Conservation (phyloP, 2,329 filamentous ascomycete genomes). For the Achaetomium macrosporum region DNA sequence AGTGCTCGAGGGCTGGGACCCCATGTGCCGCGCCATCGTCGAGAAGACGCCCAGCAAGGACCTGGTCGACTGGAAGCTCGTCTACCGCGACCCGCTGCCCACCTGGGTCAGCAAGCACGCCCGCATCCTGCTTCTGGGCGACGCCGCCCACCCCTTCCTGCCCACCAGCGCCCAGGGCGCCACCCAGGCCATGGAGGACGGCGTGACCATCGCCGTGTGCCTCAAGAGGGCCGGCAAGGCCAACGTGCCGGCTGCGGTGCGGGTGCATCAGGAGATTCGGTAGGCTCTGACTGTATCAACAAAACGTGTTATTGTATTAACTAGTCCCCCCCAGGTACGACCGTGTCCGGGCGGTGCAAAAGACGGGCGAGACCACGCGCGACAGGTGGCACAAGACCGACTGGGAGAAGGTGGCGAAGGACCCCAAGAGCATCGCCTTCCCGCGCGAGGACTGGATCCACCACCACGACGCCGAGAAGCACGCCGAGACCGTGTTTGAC, state of each 20-base stretch:
- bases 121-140: slow-evolving; percentile 42
- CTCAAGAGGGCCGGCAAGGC: slow-evolving; percentile 33
- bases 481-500: slow-evolving; percentile 36
- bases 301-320: not conserved
- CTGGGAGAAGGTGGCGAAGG: slow-evolving; percentile 43
- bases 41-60: slow-evolving; percentile 35
- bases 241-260: slow-evolving; percentile 36
- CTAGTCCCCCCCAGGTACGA: slow-evolving; percentile 32
- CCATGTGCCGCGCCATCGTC: slow-evolving; percentile 42
- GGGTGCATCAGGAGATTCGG: slow-evolving; percentile 41
- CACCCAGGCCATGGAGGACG: slow-evolving; percentile 47
- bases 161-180: slow-evolving; percentile 45
- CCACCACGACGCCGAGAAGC: slow-evolving; percentile 43
- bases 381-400: slow-evolving; percentile 52
- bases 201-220: slow-evolving; percentile 42
- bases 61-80: slow-evolving; percentile 46
- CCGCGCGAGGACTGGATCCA: slow-evolving; percentile 49
- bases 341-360: slow-evolving; percentile 42
- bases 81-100: slow-evolving; percentile 44
- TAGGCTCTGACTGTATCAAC: slow-evolving; percentile 2
- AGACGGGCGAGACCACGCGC: slow-evolving; percentile 45
- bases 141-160: slow-evolving; percentile 46
- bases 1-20: slow-evolving; percentile 47
- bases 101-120: slow-evolving; percentile 43
- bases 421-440: slow-evolving; percentile 42